Evolutionary conservation across 805 yeast species (phyloP), one percentile per base, ranked within the genome.

Genomic region (Saccharomycopsis sp.): DNA sequence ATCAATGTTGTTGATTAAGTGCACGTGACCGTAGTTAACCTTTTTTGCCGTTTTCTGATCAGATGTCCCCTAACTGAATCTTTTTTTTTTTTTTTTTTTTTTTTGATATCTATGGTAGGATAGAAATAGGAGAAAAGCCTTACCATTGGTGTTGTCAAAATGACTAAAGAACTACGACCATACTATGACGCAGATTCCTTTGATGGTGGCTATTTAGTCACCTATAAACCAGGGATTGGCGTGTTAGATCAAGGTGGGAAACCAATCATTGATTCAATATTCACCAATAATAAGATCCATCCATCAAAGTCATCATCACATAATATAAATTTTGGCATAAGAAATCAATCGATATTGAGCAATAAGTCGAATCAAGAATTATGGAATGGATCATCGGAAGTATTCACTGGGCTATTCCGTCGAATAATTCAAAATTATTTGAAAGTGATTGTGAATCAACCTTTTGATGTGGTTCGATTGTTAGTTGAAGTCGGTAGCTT

Each of bases 391-490:
- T 61, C 84, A 54, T 68, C 68, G 42, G 85, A 78, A 51, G 58
- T 81, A 27, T 52, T 79, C 4, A 67, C 71, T 43, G 75, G 79
- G 33, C 67, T 87, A 48, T 61, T 78, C 20, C 68, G 72, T 58
- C 77, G 83, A 37, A 77, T 86, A 50, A 55, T 79, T 41, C 76
- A 77, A 52, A 81, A 79, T 52, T 90, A 93, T 64, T 61, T 77
- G 44, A 79, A 78, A 48, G 77, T 81, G 37, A 60, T 87, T 26
- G 58, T 85, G 6, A 74, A 85, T 16, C 97, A 93, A 62, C 97
- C 98, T 1, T 81, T 89, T 61, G 97, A 90, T 54, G 82, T 85
- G 14, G 76, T 85, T 4, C 71, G 90, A 44, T 69, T 86, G 52
- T 67, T 89, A 22, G 63, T 88, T 45, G 97, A 93, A 61, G 82